Evolutionary conservation across 768 basidiomycete species (phyloP), one percentile per base, ranked within the genome.

Genomic region (Leccinum subtestaceum): DNA sequence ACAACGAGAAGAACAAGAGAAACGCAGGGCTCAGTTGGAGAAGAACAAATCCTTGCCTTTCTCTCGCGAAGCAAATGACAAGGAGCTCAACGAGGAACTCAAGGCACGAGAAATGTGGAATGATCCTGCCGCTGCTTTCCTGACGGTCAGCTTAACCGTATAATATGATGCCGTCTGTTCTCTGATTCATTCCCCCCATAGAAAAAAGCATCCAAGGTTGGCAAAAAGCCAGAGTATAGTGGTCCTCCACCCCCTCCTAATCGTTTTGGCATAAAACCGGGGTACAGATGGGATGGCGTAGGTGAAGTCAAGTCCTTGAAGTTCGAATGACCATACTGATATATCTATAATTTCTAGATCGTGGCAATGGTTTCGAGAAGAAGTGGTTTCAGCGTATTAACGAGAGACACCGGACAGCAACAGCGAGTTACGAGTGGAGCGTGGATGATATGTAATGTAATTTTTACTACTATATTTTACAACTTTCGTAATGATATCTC

Each of bases 251-350:
- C 93, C 1, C 89, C 94, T 13, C 95, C 96, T 8, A 98, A 99
- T 76, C 86, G 97, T 7, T 98, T 96, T 72, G 89, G 89, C 23
- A 98, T 99, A 62, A 89, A 84, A 63, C 97, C 97, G 25, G 97
- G 97, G 1, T 93, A 95, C 72, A 81, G 96, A 69, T 99, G 97
- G 97, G 97, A 99, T 71, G 97, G 97, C 29, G 97, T 98, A 62
- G 95, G 95, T 93, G 61, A 63, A 82, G 78, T 55, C 52, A 40
- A 48, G 9, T 45, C 12, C 11, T 53, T 5, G 15, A 56, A 12
- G 13, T 4, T 5, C 34, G 54, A 23, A 65, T 15, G 15, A 55
- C 27, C 4, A n/a, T 31, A 3, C 60, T 62, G 36, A 65, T 34
- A n/a, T 29, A 29, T 23, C 0, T 8, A 29, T 15, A 2, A 12